Base-by-base conservation (phyloP, 106 monocot genomes). In the Amphibolis antarctica region DNA sequence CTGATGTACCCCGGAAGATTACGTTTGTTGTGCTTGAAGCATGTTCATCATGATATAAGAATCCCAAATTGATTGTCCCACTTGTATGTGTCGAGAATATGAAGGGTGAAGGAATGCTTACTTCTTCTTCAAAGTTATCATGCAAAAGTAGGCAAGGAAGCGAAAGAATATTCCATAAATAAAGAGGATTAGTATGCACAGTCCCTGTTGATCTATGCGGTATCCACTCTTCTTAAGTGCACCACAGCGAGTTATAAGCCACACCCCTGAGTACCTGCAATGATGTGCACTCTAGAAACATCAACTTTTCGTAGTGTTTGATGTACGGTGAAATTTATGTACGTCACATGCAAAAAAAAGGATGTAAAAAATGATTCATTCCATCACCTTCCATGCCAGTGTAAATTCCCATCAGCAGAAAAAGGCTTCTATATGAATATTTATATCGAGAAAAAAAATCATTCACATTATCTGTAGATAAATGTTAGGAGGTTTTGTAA, bases 201-300 rank as follows among this genome's bases (percentile, higher is more conserved):
- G 66, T 20, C 12, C 60, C 81, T 71, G 76, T 12, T 86, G 67
- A 17, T 68, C 54, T 36, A 94, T 86, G 60, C 86, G 59, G 61
- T 89, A 94, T 15, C 57, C 67, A 66, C 56, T 79, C 27, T 58
- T 59, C 24, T 71, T 17, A 18, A 94, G 73, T 26, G 82, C 77
- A 46, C 80, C 86, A 31, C 94, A 94, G 23, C 94, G 69, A 46
- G 94, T 81, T 28, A 94, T 78, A 31, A 94, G 46, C 94, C 94
- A 94, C 11, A 94, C 94, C 46, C 94, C 94, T 27, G 81, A 74
- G 66, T 94, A 94, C 71, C 94, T 89, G 79, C 42, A 78, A 27
- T 25, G 22, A 36, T 4, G 36, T 36, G 4, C 7, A 36, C 7
- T 36, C 36, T 4, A 36, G 36, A 36, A 36, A 7, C 36, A 36